Conservation (phyloP, 2,329 filamentous ascomycete species). For the Clonostachys solani region DNA sequence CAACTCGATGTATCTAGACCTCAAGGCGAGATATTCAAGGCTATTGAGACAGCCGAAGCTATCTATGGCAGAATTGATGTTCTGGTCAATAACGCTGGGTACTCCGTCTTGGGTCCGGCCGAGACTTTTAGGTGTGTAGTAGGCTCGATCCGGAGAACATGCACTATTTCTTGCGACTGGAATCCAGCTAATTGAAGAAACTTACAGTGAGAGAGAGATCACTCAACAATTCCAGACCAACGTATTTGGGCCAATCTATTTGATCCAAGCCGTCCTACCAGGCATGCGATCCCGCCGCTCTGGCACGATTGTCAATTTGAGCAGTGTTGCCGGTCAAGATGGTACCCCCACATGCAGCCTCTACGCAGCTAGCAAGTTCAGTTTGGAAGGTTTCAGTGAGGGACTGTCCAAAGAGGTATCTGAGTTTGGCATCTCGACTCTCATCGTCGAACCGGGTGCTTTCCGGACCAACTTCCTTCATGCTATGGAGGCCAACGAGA, state of each 20-base stretch:
- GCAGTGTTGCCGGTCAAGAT: slow-evolving; percentile 33
- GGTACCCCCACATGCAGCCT: slow-evolving; percentile 30
- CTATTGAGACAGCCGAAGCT: slow-evolving; percentile 15
- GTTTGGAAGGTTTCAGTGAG: slow-evolving; percentile 34
- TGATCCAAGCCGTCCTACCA: slow-evolving; percentile 41
- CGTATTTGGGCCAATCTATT: slow-evolving; percentile 40
- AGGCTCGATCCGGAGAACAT: too few species aligned
- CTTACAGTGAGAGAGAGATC: slow-evolving; percentile 23
- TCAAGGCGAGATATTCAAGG: slow-evolving; percentile 12
- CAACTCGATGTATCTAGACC: slow-evolving; percentile 18
- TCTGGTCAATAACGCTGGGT: slow-evolving; percentile 48
- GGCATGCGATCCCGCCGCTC: slow-evolving; percentile 32
- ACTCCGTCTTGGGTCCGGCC: slow-evolving; percentile 27
- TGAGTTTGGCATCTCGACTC: slow-evolving; percentile 35
- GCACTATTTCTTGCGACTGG: too few species aligned
- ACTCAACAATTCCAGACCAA: slow-evolving; percentile 39
- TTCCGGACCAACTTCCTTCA: slow-evolving; percentile 42
- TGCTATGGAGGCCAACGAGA: slow-evolving; percentile 12
- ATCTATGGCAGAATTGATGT: slow-evolving; percentile 34
- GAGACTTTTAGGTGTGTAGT: slow-evolving; percentile 23
- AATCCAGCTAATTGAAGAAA: too few species aligned
- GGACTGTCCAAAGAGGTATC: slow-evolving; percentile 33
- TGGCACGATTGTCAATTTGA: slow-evolving; percentile 40
- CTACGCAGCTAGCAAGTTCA: slow-evolving; percentile 41
- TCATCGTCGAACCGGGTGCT: slow-evolving; percentile 42